Conservation (phyloP, 495 filamentous ascomycete genomes). For the Jackrogersella multiformis region DNA sequence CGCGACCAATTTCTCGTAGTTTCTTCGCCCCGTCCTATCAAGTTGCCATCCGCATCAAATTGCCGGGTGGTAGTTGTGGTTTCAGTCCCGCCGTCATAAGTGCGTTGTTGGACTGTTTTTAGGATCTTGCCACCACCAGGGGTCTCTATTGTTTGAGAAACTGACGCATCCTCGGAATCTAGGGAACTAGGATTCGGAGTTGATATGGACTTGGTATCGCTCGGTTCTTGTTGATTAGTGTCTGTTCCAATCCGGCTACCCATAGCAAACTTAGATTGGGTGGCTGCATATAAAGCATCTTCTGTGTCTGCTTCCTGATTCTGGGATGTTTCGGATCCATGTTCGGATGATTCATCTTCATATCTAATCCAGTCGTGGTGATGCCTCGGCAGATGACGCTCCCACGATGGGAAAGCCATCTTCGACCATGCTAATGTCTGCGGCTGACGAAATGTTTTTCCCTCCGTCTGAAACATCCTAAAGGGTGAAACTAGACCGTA, state of each 20-base stretch:
- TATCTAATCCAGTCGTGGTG: neutral
- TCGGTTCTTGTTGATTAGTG: neutral
- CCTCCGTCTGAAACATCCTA: neutral
- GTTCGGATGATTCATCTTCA: neutral
- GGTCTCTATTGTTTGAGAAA: conserved; percentile 25
- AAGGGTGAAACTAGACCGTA: conserved; percentile 11
- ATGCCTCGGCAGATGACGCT: neutral
- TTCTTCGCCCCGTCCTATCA: conserved; percentile 14
- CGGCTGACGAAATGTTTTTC: conserved; percentile 12
- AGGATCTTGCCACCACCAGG: conserved; percentile 38
- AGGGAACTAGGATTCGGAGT: neutral
- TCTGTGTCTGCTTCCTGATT: conserved; percentile 27
- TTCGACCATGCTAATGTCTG: neutral
- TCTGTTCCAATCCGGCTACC: neutral
- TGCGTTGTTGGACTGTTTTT: conserved; percentile 18
- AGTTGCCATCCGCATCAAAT: conserved; percentile 34
- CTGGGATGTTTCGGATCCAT: conserved; percentile 1
- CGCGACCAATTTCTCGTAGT: conserved; percentile 19
- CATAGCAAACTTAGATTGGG: conserved; percentile 19
- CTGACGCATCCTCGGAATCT: conserved; percentile 8
- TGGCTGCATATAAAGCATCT: conserved; percentile 23
- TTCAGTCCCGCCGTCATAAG: conserved; percentile 3
- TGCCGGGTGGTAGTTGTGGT: conserved; percentile 18
- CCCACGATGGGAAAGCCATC: conserved; percentile 6
- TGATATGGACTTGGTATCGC: neutral